Conservation (phyloP, 352 stramenopile species). For the Globisporangium abappressorium region DNA sequence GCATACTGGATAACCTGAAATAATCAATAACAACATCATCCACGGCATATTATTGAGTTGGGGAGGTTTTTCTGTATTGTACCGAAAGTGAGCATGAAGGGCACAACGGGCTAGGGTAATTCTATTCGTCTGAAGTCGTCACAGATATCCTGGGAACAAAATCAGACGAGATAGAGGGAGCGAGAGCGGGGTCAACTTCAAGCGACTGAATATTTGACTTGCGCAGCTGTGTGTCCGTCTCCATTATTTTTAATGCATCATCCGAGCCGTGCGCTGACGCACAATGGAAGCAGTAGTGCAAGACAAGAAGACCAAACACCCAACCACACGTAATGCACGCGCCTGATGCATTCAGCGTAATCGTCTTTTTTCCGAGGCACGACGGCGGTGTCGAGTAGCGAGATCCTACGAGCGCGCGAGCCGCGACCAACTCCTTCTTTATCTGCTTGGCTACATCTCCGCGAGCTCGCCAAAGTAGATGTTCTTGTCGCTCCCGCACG, state of each 20-base stretch:
- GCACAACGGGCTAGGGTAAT: background rate
- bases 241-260: background rate
- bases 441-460: constrained; percentile 30
- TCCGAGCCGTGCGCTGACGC: background rate
- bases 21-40: no score
- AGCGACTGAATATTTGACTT: constrained; percentile 5
- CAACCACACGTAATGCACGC: background rate
- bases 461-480: constrained; percentile 82
- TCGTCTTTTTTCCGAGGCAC: background rate
- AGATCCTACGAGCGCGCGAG: background rate
- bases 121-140: background rate
- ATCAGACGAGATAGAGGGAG: background rate
- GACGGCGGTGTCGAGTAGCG: background rate
- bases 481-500: constrained; percentile 83
- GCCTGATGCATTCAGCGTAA: background rate
- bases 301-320: background rate
- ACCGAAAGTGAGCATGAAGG: background rate
- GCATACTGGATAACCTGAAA: no score
- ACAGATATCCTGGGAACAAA: background rate
- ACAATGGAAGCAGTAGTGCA: background rate
- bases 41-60: no score
- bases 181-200: constrained; percentile 7
- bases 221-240: background rate
- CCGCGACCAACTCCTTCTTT: background rate
- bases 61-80: background rate